Evolutionary conservation across 2,329 filamentous ascomycete genomes (phyloP).

Genomic region (Fusarium dimerum): DNA sequence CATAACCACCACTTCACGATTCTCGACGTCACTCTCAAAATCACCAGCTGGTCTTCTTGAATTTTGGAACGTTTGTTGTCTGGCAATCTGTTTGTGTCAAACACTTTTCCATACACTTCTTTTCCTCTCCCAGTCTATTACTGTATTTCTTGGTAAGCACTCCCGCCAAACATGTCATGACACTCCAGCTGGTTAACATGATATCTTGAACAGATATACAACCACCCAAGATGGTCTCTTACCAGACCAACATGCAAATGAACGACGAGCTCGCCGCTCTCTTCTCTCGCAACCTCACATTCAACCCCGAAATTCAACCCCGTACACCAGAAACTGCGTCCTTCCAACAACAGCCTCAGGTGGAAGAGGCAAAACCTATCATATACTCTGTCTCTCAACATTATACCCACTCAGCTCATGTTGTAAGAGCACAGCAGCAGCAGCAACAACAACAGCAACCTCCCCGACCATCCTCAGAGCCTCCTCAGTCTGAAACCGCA

Average conservation of each 20-base stretch:
- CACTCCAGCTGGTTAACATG: constrained; percentile 14
- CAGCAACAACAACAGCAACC: constrained; percentile 36
- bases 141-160: neutral
- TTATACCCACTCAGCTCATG: constrained; percentile 79
- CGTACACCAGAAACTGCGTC: constrained; percentile 15
- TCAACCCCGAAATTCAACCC: constrained; percentile 45
- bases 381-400: constrained; percentile 78
- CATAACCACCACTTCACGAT: neutral
- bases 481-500: constrained; percentile 48
- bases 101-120: constrained; percentile 1
- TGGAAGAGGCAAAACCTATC: constrained; percentile 47
- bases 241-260: constrained; percentile 56
- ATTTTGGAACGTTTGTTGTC: neutral
- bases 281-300: constrained; percentile 74
- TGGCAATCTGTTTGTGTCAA: neutral
- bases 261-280: constrained; percentile 82
- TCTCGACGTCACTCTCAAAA: neutral
- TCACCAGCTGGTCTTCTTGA: neutral
- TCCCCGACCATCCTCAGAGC: constrained; percentile 52
- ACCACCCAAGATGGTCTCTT: constrained; percentile 39
- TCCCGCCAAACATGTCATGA: constrained; percentile 6
- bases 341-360: constrained; percentile 29
- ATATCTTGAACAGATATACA: neutral
- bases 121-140: constrained; percentile 1
- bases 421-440: constrained; percentile 36